A percentile compares a stretch with the other conserved stretches of the same genome.
These are phyloP conservation scores for Yarrowia sp. DNA, from an alignment of 805 yeast species.

Conservation along the genomic window DNA sequence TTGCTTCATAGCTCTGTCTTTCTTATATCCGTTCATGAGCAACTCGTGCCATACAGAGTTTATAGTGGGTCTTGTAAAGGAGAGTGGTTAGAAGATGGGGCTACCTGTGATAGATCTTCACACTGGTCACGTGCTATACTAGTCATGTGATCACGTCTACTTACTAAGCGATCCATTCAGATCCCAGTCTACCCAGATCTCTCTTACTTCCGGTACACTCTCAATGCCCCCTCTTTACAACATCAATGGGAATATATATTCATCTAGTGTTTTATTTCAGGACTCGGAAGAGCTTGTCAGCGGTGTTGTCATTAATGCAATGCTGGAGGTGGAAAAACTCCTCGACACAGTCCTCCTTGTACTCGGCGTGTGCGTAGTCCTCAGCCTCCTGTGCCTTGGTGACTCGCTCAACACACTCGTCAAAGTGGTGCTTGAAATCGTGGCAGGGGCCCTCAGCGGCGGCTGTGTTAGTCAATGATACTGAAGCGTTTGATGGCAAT, in stretches of 20 bases:
- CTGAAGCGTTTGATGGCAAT: too few relatives aligned
- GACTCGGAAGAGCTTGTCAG: slow-evolving; percentile 75
- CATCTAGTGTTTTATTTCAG: slow-evolving; percentile 38
- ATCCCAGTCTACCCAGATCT: neutral
- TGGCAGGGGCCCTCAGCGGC: slow-evolving; percentile 75
- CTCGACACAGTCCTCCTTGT: slow-evolving; percentile 98
- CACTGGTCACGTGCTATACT: too few relatives aligned
- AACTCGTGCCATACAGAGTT: slow-evolving; percentile 22
- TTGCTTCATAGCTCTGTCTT: slow-evolving; percentile 1
- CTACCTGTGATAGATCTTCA: too few relatives aligned
- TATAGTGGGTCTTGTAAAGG: neutral
- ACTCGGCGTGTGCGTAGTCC: slow-evolving; percentile 75
- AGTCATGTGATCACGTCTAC: too few relatives aligned
- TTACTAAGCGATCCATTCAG: too few relatives aligned
- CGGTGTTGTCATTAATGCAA: slow-evolving; percentile 88
- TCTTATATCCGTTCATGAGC: slow-evolving; percentile 3
- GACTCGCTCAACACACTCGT: slow-evolving; percentile 95
- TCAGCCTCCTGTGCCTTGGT: slow-evolving; percentile 84
- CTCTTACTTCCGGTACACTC: neutral
- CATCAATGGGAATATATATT: slow-evolving; percentile 37
- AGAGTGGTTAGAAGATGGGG: too few relatives aligned
- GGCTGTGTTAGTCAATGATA: slow-evolving; percentile 51
- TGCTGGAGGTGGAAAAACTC: slow-evolving; percentile 98
- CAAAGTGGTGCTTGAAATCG: slow-evolving; percentile 83
- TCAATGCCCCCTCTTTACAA: neutral